Evolutionary conservation across 305 asterid species (phyloP).

Genomic region (Solanum aculeatissimum): DNA sequence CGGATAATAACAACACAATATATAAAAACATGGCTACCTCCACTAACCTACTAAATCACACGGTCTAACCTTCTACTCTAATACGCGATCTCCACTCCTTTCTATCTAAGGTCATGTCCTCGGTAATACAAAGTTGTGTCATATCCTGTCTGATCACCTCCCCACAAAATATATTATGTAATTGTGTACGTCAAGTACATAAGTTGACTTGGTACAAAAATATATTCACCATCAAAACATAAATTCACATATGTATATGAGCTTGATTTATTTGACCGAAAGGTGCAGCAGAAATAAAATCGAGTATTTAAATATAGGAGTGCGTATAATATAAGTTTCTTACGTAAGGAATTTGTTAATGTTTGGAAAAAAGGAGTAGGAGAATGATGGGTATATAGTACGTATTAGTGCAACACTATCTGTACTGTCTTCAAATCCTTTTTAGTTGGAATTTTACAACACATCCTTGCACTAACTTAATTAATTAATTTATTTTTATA

Average conservation of each 20-base stretch:
- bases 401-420: conserved; percentile 24
- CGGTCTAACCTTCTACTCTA: no score
- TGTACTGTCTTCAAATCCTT: conserved; percentile 25
- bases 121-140: no score
- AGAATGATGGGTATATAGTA: conserved; percentile 1
- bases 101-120: no score
- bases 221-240: neutral
- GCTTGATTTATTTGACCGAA: neutral
- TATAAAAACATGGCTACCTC: no score
- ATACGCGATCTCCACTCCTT: no score
- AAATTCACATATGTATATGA: neutral
- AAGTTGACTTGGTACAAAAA: neutral
- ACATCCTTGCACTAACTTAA: neutral
- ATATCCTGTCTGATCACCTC: no score
- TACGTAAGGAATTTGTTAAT: neutral
- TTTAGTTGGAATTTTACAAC: conserved; percentile 8
- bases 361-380: neutral
- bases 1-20: no score
- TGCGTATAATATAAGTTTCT: neutral
- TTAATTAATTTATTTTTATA: neutral
- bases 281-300: no score
- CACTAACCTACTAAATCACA: no score
- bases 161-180: neutral
- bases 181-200: neutral
- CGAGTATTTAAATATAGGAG: neutral